Percentiles rank a stretch among this genome's conserved stretches.
phyloP scores from a whole-genome alignment of 1,284 basidiomycete species.

The Ganoderma sp. region DNA sequence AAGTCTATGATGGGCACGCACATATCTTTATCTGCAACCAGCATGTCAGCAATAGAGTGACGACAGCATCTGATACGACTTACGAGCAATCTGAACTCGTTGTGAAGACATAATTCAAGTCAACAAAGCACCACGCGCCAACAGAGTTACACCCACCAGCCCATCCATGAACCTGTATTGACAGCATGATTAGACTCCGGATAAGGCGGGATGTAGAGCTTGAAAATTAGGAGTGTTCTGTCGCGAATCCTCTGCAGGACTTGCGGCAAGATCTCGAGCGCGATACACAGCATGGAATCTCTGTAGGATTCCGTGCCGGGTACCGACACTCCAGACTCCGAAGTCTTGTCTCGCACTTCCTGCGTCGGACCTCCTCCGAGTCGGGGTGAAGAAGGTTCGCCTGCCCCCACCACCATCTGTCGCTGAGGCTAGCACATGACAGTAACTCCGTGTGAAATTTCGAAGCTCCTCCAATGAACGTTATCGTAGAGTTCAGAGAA shows the following conservation, averaged over 20 bases:
- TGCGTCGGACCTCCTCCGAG: neutral
- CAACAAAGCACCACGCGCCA: constrained; percentile 5
- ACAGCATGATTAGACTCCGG: neutral
- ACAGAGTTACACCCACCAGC: constrained; percentile 49
- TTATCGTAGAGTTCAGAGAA: neutral
- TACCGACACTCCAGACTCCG: neutral
- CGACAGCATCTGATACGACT: constrained; percentile 5
- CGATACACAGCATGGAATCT: constrained; percentile 4
- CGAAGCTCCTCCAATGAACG: neutral
- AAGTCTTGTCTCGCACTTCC: neutral
- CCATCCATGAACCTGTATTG: constrained; percentile 70
- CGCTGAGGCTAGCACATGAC: neutral
- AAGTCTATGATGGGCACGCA: constrained; percentile 41
- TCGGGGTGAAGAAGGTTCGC: neutral
- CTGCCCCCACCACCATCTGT: neutral
- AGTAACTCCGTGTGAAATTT: neutral
- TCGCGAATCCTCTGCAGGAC: neutral
- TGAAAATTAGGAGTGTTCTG: too few relatives aligned
- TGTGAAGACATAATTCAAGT: neutral
- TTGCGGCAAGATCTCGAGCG: neutral
- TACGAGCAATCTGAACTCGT: constrained; percentile 37
- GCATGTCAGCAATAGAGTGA: neutral
- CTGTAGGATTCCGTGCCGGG: neutral
- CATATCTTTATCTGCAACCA: constrained; percentile 60
- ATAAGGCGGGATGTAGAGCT: neutral